Conservation (phyloP, 306 rosid genomes). For the Vicia sativa region DNA sequence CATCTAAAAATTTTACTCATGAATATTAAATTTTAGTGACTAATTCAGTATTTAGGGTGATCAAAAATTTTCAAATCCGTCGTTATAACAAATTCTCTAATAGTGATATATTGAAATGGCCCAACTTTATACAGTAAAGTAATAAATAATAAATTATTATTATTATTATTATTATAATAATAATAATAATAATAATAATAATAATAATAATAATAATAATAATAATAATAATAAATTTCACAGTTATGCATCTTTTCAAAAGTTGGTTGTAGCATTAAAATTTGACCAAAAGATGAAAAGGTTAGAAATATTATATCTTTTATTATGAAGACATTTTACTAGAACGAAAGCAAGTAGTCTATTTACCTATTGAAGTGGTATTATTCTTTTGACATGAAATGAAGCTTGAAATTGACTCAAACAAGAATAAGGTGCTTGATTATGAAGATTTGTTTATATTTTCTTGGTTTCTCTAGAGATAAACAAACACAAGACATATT, state of each 20-base stretch:
- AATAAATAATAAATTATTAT: too few relatives aligned
- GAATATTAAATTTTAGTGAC: too few relatives aligned
- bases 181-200: too few relatives aligned
- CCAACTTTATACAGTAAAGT: too few relatives aligned
- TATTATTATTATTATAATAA: too few relatives aligned
- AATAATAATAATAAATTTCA: too few relatives aligned
- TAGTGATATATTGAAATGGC: too few relatives aligned
- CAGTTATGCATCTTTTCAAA: not conserved
- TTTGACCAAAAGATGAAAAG: not conserved
- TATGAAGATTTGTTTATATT: not conserved
- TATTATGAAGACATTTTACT: constrained; percentile 1
- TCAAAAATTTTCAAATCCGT: too few relatives aligned
- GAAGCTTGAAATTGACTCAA: constrained; percentile 31
- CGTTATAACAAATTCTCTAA: too few relatives aligned
- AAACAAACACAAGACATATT: constrained; percentile 27
- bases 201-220: too few relatives aligned
- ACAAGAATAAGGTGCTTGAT: constrained; percentile 26
- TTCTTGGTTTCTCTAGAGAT: constrained; percentile 10
- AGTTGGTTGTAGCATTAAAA: constrained; percentile 2
- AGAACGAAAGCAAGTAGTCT: constrained; percentile 1
- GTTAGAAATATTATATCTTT: not conserved
- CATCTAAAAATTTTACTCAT: too few relatives aligned
- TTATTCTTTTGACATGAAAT: not conserved
- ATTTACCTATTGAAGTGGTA: constrained; percentile 1
- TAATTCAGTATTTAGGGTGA: too few relatives aligned